Conservation (phyloP, 768 basidiomycete species). For the Suillus hirtellus region DNA sequence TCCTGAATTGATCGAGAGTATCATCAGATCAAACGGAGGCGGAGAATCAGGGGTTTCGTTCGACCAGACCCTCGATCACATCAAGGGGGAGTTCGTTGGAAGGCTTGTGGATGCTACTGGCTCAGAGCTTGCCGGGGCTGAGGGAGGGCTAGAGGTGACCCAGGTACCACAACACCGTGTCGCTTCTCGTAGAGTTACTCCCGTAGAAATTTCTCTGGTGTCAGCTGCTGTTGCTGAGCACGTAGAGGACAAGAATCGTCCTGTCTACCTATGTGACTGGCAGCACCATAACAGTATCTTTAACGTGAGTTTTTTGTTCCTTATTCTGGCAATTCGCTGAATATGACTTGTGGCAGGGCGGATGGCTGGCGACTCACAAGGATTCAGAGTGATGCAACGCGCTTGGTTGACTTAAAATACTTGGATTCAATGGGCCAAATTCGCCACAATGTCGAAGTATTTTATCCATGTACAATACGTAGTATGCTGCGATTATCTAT, state of each 20-base stretch:
- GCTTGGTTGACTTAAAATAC: not conserved
- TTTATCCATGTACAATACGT: not conserved
- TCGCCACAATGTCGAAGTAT: not conserved
- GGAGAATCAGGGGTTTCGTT: slow-evolving; percentile 12
- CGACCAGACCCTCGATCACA: slow-evolving; percentile 15
- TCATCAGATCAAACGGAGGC: slow-evolving; percentile 18
- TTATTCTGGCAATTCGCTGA: not conserved
- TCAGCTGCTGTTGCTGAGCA: slow-evolving; percentile 26
- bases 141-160: slow-evolving; percentile 9
- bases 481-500: not conserved
- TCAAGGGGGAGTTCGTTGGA: slow-evolving; percentile 18
- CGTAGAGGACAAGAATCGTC: slow-evolving; percentile 16
- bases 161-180: slow-evolving; percentile 9
- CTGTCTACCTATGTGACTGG: slow-evolving; percentile 26
- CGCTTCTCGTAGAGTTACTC: slow-evolving; percentile 18
- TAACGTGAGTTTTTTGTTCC: slow-evolving; percentile 16
- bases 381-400: not conserved
- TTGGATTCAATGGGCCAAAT: not conserved
- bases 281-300: slow-evolving; percentile 22
- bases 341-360: slow-evolving; percentile 3
- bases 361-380: slow-evolving; percentile 11
- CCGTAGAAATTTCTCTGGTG: slow-evolving; percentile 22
- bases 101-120: slow-evolving; percentile 21
- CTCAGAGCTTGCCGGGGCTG: slow-evolving; percentile 19
- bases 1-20: slow-evolving; percentile 21